These are phyloP conservation scores for Aspergillus olivimuriae DNA, from an alignment of 495 filamentous ascomycete genomes.

Conservation along the genomic window DNA sequence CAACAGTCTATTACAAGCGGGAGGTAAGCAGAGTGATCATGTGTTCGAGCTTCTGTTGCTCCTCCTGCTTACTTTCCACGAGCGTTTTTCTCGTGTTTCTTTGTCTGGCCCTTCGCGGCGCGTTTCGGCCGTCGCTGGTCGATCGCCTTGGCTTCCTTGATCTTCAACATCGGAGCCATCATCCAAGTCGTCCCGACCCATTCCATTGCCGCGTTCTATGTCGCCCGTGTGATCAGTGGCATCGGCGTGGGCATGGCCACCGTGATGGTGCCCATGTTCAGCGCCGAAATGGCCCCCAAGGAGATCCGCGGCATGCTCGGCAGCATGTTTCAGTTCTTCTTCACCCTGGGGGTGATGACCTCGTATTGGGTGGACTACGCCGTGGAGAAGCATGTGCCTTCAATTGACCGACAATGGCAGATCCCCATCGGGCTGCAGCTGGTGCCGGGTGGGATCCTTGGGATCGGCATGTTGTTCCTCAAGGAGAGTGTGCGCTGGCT, in stretches of 20 bases:
- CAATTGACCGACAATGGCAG: slow-evolving; percentile 43
- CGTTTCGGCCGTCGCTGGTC: slow-evolving; percentile 39
- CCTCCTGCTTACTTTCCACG: not conserved
- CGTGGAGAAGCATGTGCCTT: slow-evolving; percentile 29
- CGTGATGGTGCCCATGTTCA: slow-evolving; percentile 49
- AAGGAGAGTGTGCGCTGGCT: slow-evolving; percentile 48
- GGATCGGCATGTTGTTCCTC: slow-evolving; percentile 37
- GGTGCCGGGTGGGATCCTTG: slow-evolving; percentile 39
- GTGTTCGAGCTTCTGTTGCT: not conserved
- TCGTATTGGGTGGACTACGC: slow-evolving; percentile 50
- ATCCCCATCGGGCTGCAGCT: slow-evolving; percentile 49
- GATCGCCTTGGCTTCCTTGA: slow-evolving; percentile 29
- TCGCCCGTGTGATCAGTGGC: slow-evolving; percentile 45
- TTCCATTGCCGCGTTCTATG: slow-evolving; percentile 41
- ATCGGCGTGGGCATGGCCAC: slow-evolving; percentile 49
- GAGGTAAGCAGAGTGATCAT: slow-evolving; percentile 5
- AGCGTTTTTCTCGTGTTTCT: slow-evolving; percentile 19
- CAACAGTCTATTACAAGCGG: slow-evolving; percentile 18
- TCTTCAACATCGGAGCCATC: slow-evolving; percentile 40
- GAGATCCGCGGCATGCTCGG: slow-evolving; percentile 47
- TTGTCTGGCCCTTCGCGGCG: slow-evolving; percentile 14
- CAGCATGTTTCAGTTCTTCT: slow-evolving; percentile 41
- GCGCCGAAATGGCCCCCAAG: slow-evolving; percentile 49
- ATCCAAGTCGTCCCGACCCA: slow-evolving; percentile 37
- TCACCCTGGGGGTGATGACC: slow-evolving; percentile 41